A percentile compares a stretch with the other conserved stretches of the same genome.
Conservation (phyloP, 257 asterid species). For the Solanum piurae region DNA sequence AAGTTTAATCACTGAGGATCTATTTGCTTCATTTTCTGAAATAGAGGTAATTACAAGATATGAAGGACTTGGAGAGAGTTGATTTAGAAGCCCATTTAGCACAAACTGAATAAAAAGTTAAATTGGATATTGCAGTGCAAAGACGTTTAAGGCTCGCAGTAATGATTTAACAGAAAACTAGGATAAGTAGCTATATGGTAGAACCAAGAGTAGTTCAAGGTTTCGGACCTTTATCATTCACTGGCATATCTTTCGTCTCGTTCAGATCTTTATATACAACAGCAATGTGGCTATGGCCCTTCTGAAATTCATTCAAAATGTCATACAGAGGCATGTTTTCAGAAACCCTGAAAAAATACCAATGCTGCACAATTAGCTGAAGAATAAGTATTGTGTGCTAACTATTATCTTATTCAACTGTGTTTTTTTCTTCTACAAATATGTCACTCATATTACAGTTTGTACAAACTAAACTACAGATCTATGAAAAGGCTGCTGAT, state of each 20-base stretch:
- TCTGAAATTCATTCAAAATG: slow-evolving; percentile 91
- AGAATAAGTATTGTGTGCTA: not conserved
- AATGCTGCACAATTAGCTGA: not conserved
- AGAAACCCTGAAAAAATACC: slow-evolving; percentile 51
- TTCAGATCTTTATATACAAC: slow-evolving; percentile 71
- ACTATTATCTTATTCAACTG: not conserved
- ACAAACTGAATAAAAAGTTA: not conserved
- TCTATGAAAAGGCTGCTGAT: not conserved
- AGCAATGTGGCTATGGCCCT: slow-evolving; percentile 98
- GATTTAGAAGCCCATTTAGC: not conserved
- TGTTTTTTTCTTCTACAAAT: not conserved
- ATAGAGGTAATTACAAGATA: not conserved
- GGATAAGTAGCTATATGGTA: not conserved
- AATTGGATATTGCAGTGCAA: not conserved
- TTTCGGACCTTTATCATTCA: slow-evolving; percentile 35
- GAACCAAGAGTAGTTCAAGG: not conserved
- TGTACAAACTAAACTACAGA: not conserved
- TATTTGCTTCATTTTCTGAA: not conserved
- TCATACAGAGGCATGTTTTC: slow-evolving; percentile 96
- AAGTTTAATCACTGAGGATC: not conserved
- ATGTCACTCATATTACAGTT: not conserved
- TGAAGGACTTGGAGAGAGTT: not conserved
- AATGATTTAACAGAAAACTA: not conserved
- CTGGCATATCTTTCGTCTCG: slow-evolving; percentile 43
- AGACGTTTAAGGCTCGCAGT: not conserved